Base-by-base conservation (phyloP, 2,329 filamentous ascomycete genomes). In the Phyllosticta citribraziliensis region DNA sequence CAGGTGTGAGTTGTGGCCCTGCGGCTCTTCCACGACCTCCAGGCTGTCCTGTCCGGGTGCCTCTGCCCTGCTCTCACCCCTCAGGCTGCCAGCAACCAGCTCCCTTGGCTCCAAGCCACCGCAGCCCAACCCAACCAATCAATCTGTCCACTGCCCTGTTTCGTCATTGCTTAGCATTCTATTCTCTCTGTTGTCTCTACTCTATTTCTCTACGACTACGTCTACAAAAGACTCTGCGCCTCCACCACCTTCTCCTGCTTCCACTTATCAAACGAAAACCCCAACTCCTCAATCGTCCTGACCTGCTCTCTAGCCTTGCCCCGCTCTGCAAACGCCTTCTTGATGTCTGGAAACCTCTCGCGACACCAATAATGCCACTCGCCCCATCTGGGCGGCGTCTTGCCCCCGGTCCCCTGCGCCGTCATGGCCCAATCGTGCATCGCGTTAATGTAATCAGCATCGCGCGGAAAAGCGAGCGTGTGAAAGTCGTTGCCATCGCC, bases 281-380 rank as follows among this genome's bases (percentile, higher is more conserved):
- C 92, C 30, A 96, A 77, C 66, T 95, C 88, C 64, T 83, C 81
- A 22, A 95, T 71, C 2, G 79, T 84, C 69, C 74, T 86, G 10
- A 91, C 85, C 6, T 74, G 77, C 55, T 72, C 66, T 62, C 83
- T 77, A 55, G 73, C 71, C 40, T 85, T 81, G 0, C 90, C 91
- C 47, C 77, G 76, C 64, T 81, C 78, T 62, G 87, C 82, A 70
- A 94, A 97, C 30, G 81, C 82, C 66, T 85, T 81, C 72, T 90
- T 88, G 40, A 92, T 88, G 12, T 85, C 79, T 0, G 82, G 79
- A 66, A 88, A 88, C 3, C 85, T 79, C 62, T 82, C 79, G 19
- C 92, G 80, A 68, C 88, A 81, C 89, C 89, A 95, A 58, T 84
- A 82, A 66, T 88, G 77, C 72, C 85, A 82, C 55, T 84, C 82